Base-by-base conservation (phyloP, 345 rosid genomes). In the Pugionium dolabratum region DNA sequence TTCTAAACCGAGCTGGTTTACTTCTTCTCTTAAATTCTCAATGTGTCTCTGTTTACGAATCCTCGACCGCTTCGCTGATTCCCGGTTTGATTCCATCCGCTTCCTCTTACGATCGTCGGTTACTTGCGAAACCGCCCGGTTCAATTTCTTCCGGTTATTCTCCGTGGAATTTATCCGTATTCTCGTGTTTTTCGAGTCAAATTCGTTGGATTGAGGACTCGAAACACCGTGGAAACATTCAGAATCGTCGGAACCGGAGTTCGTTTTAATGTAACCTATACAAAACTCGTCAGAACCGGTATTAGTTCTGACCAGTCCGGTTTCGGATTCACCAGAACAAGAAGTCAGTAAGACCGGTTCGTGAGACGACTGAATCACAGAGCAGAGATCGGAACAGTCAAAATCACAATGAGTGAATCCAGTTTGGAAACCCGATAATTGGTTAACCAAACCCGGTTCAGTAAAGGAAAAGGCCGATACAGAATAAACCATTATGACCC, bases 81-180 rank as follows among this genome's bases (percentile, higher is more conserved):
- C 93, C 64, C 96, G 84, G 86, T 89, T 92, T 52, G 98, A 92
- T 60, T 84, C 65, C 96, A 84, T 89, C 34, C 98, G 80, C 74
- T 82, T 84, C 54, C 76, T 65, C 73, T 84, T 92, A n/a, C 89
- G 79, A 42, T 85, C 96, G 27, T 89, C 88, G 28, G 79, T 86
- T 31, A 79, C 36, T 50, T 61, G 8, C 0, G 69, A 33, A 30
- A 35, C 73, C 6, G 69, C 4, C n/a, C 11, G 79, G 60, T 66
- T 79, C 18, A 44, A 5, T 36, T 36, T 51, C 0, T 3, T 37
- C 44, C 27, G 82, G 66, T 66, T 76, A 36, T 75, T 79, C 28
- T 75, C 75, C 1, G 83, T 75, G 51, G 69, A 62, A 35, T 72
- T 59, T 9, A 26, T 64, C 52, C 1, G 3, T 1, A 28, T 54